Conservation (phyloP, 2,329 filamentous ascomycete species). For the Neopestalotiopsis sp. region DNA sequence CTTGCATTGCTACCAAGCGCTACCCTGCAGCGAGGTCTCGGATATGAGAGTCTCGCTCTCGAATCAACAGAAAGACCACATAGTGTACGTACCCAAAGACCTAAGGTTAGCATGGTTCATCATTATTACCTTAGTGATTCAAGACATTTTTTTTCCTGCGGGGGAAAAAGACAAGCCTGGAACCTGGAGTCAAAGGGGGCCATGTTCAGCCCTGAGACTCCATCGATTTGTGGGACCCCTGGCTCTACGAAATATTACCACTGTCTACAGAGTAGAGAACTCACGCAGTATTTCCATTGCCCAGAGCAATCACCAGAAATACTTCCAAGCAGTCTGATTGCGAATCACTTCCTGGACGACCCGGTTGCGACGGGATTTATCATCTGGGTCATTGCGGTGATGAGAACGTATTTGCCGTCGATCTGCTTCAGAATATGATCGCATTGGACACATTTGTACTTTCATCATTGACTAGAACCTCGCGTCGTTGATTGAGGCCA, state of each 20-base stretch:
- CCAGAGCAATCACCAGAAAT: no score
- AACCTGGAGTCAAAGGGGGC: not conserved
- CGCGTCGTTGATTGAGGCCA: no score
- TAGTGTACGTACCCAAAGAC: not conserved
- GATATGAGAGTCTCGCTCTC: not conserved
- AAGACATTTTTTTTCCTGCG: not conserved
- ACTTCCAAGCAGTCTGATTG: no score
- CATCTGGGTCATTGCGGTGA: no score
- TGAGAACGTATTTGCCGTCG: no score
- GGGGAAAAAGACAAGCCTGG: not conserved
- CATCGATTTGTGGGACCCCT: not conserved
- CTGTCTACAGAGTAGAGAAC: not conserved
- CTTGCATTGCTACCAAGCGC: not conserved
- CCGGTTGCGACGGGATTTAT: no score
- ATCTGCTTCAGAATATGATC: no score
- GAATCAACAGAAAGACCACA: not conserved
- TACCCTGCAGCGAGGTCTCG: not conserved
- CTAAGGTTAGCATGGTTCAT: no score
- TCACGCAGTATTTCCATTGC: not conserved
- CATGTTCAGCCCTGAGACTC: slow-evolving; percentile 1
- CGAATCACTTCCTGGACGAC: no score
- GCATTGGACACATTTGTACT: no score
- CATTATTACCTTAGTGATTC: not conserved
- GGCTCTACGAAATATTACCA: not conserved
- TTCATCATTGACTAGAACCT: no score